Base-by-base conservation (phyloP, 306 rosid genomes). In the Ormosia semicastrata region DNA sequence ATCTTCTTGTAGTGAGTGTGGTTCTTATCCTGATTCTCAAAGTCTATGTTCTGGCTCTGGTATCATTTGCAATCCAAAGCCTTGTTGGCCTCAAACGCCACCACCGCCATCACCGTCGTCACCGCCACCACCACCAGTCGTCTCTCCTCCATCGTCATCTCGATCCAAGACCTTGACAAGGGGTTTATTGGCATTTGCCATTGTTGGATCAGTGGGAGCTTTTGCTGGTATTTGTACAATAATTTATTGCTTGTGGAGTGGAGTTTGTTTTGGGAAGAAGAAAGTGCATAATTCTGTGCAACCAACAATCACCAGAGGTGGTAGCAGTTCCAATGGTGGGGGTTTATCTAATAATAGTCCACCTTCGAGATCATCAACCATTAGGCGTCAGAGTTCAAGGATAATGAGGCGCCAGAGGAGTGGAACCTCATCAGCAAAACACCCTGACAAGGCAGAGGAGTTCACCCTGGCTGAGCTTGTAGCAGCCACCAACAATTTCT, bases 351-450 rank as follows among this genome's bases (percentile, higher is more conserved):
- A 77, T 80, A 86, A 73, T 15, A 89, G 94, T 66, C 86, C 89
- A 2, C 93, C 91, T 39, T 95, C 91, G 2, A 74, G 92, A 24
- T 87, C 93, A 3, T 85, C 90, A 8, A 89, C 85, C n/a, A 89
- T 91, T 46, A 80, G 78, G 71, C 92, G 97, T 4, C 95, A 93
- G 33, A 89, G 92, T 4, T 95, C 98, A 0, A 74, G 90, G 43
- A 87, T 93, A n/a, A 95, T 95, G 92, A 79, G 95, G 80, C 91
- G 98, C 11, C 97, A 93, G 84, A 90, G 98, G 85, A 95, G 98
- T 49, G 98, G 98, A 24, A 87, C 98, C 4, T 95, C 98, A 1
- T 93, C 98, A 2, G 76, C 89, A 0, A 95, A 95, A 69, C 97
- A 93, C 30, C 34, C 92, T 1, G 97, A 94, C 18, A 85, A 74